Evolutionary conservation across 306 rosid genomes (phyloP).

Genomic region (Cucumis melo): DNA sequence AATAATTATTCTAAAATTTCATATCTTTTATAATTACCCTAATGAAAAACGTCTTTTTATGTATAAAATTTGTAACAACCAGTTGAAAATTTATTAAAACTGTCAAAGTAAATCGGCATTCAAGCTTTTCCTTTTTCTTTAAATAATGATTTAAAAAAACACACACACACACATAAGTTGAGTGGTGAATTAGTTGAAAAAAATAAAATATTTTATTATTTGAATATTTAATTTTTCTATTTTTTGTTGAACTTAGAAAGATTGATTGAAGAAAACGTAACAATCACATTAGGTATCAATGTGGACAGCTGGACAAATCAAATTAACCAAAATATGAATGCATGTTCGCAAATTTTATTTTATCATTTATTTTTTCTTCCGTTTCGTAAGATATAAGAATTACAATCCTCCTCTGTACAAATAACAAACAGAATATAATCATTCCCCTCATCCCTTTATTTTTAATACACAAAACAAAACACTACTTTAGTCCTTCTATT

Average conservation of each 20-base stretch:
- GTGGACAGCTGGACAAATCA: neutral
- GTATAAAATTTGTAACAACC: no score
- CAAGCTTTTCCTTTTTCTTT: no score
- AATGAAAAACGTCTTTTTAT: no score
- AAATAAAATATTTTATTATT: no score
- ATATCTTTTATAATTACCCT: no score
- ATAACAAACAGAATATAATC: neutral
- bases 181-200: neutral
- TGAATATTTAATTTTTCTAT: no score
- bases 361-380: neutral
- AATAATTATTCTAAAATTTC: no score
- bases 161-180: neutral
- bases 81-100: no score
- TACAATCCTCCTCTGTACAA: neutral
- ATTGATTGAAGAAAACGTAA: neutral
- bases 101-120: no score
- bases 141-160: no score
- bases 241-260: neutral
- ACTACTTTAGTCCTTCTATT: no score
- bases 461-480: no score
- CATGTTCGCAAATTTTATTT: neutral
- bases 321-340: neutral
- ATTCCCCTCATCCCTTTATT: neutral
- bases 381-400: conserved; percentile 1
- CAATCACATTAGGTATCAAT: neutral